Evolutionary conservation across 768 basidiomycete species (phyloP).

Genomic region (Hygrophoropsis aurantiaca): DNA sequence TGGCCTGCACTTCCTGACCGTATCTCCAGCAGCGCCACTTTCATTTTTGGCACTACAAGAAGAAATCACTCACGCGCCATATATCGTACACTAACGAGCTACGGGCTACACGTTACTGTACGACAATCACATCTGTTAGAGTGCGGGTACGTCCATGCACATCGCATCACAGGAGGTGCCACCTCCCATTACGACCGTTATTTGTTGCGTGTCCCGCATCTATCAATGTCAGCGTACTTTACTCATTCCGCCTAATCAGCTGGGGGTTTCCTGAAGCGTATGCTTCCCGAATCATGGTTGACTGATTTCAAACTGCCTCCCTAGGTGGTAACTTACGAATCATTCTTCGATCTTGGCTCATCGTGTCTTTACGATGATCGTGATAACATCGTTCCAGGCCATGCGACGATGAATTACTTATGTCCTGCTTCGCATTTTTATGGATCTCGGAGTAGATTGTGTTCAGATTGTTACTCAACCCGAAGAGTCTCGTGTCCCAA

Average conservation of each 20-base stretch:
- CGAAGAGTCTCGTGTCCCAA: too few species aligned
- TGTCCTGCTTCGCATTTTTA: too few species aligned
- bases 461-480: too few species aligned
- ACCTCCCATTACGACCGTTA: not conserved
- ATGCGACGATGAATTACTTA: not conserved
- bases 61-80: too few species aligned
- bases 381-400: conserved; percentile 5
- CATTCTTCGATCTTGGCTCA: conserved; percentile 13
- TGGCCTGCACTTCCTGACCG: too few species aligned
- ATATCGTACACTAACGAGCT: too few species aligned
- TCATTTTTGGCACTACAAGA: too few species aligned
- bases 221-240: not conserved
- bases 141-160: not conserved
- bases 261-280: not conserved
- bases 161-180: not conserved
- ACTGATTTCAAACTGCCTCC: conserved; percentile 1
- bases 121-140: not conserved
- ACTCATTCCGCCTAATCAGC: too few species aligned
- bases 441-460: too few species aligned
- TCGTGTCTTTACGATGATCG: conserved; percentile 4
- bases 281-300: not conserved
- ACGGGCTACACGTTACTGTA: not conserved
- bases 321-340: not conserved
- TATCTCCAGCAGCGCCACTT: too few species aligned
- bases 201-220: not conserved